Evolutionary conservation across 495 filamentous ascomycete genomes (phyloP), one percentile per base, ranked within the genome.

Genomic region (Aspergillus steynii): DNA sequence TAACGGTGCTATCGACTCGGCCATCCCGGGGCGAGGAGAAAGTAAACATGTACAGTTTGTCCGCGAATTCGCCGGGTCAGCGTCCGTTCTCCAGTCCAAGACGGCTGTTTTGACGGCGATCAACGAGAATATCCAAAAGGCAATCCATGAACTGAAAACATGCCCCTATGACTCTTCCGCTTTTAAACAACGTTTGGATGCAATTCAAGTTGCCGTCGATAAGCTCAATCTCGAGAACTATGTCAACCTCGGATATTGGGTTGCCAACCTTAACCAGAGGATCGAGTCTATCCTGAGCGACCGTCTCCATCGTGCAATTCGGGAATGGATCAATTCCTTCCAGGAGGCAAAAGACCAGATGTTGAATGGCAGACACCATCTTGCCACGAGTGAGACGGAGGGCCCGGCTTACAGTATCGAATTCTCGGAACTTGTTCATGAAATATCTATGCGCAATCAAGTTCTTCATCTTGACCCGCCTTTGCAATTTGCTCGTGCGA

Each of bases 31-130:
- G 60, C 77, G 86, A 52, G 83, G 85, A 37, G 92, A 96, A 71
- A 97, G 91, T 75, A 92, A 91, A 71, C 95, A 99, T 74, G 91
- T 97, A 54, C 89, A 97, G 69, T 98, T 96, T 73, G 91, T 98
- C 47, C 88, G 92, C 29, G 92, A 97, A 65, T 97, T 99, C 68
- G 92, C 91, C 45, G 80, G 83, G 1, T 86, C 91, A 1, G 91
- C 96, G 28, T 92, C 92, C 1, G 77, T 92, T 32, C 83, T 99
- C 5, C 96, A 98, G 69, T 82, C 76, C 5, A 99, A 99, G 74
- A 92, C 92, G 0, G 80, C 83, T 1, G 88, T 88, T 0, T 78
- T 99, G 51, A 80, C 86, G 47, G 84, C 83, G 6, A 94, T 97
- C 71, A 87, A 96, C 61, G 77, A 86, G n/a, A 91, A 82, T 28